Percentiles rank a stretch among this genome's conserved stretches.
Evolutionary conservation across 768 basidiomycete species (phyloP).

Genomic region (Agaricus blazei): DNA sequence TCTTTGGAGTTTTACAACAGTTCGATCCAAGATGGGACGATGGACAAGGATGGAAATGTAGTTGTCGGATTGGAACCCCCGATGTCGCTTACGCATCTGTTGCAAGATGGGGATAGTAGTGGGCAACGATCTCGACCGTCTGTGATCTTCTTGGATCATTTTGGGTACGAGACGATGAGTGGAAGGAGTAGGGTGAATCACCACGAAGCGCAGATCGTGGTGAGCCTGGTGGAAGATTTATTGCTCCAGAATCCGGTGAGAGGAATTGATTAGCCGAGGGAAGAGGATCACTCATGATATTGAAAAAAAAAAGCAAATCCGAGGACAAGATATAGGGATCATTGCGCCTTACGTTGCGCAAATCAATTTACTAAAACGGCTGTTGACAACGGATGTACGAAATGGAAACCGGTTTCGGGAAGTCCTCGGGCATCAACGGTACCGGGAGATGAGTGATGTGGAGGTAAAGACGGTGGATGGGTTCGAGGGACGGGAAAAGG

Average conservation of each 20-base stretch:
- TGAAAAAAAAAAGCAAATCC: slow-evolving; percentile 39
- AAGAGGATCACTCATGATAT: neutral
- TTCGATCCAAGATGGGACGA: slow-evolving; percentile 70
- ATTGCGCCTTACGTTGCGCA: slow-evolving; percentile 93
- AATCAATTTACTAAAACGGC: slow-evolving; percentile 65
- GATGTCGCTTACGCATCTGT: slow-evolving; percentile 38
- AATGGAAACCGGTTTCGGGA: slow-evolving; percentile 49
- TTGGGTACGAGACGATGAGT: slow-evolving; percentile 58
- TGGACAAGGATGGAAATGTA: slow-evolving; percentile 46
- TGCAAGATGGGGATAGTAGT: slow-evolving; percentile 27
- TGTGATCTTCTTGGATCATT: slow-evolving; percentile 81
- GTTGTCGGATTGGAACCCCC: slow-evolving; percentile 56
- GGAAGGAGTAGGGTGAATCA: slow-evolving; percentile 75
- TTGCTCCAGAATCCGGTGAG: slow-evolving; percentile 68
- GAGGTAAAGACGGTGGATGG: slow-evolving; percentile 94
- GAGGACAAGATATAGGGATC: slow-evolving; percentile 79
- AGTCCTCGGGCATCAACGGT: slow-evolving; percentile 62
- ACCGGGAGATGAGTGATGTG: slow-evolving; percentile 57
- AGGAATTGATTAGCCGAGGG: slow-evolving; percentile 5
- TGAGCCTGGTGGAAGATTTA: slow-evolving; percentile 78
- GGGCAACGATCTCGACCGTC: slow-evolving; percentile 35
- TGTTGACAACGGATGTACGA: slow-evolving; percentile 52
- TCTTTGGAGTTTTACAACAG: slow-evolving; percentile 77
- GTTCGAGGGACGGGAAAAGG: slow-evolving; percentile 92
- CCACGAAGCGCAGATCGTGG: slow-evolving; percentile 74